Conservation (phyloP, 306 rosid species). For the Cyamopsis tetragonoloba region DNA sequence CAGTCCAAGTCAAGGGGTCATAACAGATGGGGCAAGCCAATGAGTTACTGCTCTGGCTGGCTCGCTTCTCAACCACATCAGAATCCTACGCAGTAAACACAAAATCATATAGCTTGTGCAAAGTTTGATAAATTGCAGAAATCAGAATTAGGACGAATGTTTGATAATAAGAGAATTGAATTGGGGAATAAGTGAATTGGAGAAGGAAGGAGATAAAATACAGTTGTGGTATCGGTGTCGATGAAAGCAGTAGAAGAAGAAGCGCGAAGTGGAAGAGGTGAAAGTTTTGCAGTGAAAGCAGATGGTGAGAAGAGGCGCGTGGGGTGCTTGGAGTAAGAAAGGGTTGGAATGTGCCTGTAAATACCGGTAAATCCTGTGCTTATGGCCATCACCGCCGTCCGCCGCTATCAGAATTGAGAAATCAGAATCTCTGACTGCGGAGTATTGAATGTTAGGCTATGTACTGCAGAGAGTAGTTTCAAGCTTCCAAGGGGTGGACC, state of each 20-base stretch:
- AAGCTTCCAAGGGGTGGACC: not conserved
- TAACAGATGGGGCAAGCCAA: constrained; percentile 89
- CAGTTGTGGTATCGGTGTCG: constrained; percentile 41
- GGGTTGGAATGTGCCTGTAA: constrained; percentile 24
- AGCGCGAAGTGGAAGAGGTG: constrained; percentile 29
- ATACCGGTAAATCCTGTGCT: constrained; percentile 11
- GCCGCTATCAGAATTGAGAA: not conserved
- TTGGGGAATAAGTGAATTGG: not conserved
- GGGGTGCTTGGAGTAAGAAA: constrained; percentile 25
- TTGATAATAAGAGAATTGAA: not conserved
- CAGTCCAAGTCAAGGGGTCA: constrained; percentile 39
- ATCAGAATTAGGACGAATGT: not conserved
- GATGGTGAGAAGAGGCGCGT: constrained; percentile 24
- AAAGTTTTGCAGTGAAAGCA: constrained; percentile 25
- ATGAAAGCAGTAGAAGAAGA: constrained; percentile 43
- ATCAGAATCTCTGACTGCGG: not conserved
- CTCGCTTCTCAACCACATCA: constrained; percentile 39
- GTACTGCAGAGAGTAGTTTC: not conserved
- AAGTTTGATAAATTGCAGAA: not conserved
- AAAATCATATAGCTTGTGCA: not conserved
- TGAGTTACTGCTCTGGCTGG: constrained; percentile 23
- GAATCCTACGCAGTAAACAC: constrained; percentile 49
- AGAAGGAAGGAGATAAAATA: constrained; percentile 20
- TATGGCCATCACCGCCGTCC: constrained; percentile 38
- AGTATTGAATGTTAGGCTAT: not conserved